phyloP scores from a whole-genome alignment of 441 rosid species.

The Pelargonium myrrhifolium region DNA sequence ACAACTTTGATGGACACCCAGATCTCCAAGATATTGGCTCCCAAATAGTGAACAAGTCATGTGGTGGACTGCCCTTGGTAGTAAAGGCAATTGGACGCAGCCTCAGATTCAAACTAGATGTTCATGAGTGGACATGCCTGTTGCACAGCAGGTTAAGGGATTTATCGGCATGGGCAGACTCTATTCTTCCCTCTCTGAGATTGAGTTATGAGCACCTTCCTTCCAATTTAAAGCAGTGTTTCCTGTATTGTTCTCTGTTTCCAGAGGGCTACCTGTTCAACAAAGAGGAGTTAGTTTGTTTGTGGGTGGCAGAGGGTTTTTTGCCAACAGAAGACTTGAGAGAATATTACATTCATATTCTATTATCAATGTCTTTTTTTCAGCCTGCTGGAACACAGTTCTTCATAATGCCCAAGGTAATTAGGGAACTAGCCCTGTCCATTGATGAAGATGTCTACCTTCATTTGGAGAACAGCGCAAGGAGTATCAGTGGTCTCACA shows the following conservation, averaged over 20 bases:
- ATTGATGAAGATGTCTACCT: background rate
- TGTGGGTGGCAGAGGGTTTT: conserved; percentile 14
- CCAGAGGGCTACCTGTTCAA: background rate
- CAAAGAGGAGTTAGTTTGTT: background rate
- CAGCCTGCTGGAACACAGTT: too few relatives aligned
- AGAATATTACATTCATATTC: background rate
- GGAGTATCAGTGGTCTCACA: too few relatives aligned
- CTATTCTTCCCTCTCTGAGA: too few relatives aligned
- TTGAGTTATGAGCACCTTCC: background rate
- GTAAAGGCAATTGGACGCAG: too few relatives aligned
- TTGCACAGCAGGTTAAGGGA: conserved; percentile 9
- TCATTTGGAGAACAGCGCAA: background rate
- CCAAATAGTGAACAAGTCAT: too few relatives aligned
- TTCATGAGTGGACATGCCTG: too few relatives aligned
- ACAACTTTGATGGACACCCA: too few relatives aligned
- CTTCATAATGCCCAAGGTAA: conserved; percentile 14
- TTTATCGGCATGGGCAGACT: conserved; percentile 1
- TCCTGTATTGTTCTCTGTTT: conserved; percentile 8
- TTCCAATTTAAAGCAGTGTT: background rate
- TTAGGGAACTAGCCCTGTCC: conserved; percentile 11
- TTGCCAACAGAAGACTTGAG: conserved; percentile 5
- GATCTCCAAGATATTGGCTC: too few relatives aligned
- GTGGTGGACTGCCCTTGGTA: too few relatives aligned
- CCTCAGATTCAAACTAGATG: too few relatives aligned
- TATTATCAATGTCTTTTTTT: conserved; percentile 5